Evolutionary conservation across 1,139 yeast genomes (phyloP), one percentile per base, ranked within the genome.

Genomic region (Geotrichum candidum): DNA sequence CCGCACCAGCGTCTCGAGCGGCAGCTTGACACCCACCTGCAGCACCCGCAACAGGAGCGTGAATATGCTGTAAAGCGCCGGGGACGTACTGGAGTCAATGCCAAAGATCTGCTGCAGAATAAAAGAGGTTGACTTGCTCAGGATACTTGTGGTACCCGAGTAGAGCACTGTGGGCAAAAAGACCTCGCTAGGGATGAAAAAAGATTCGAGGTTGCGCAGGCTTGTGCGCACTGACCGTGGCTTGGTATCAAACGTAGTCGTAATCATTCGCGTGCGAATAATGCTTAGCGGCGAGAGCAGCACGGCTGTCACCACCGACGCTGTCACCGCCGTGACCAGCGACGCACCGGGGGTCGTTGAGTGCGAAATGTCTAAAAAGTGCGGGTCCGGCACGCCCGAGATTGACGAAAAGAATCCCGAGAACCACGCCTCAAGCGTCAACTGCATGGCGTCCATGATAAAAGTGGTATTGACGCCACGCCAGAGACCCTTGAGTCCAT

Each of bases 371-470:
- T 90, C 96, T 66, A 90, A 85, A 72, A 90, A 88, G 66, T 87
- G 85, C 0, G 97, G 97, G 71, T 91, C 97, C 0, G 97, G 96
- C n/a, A 90, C 84, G 18, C 90, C 88, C 62, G 90, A 76, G 59
- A 89, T 78, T 2, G 96, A 94, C 6, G 96, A 86, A 18, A 90
- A 74, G 68, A 92, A 84, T 6, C 97, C 97, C 0, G 96, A 87
- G 54, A 90, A 80, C 97, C 98, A 92, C 0, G 97, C 91, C 70
- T 90, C 96, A 58, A 91, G 78, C 0, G 96, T 88, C 62, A 86
- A 84, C 1, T 88, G 83, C 53, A 91, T 78, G 0, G 96, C 88
- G 63, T 83, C 87, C 71, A 88, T 82, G 45, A 94, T 79, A 71
- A 91, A 92, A 0, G 96, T 81, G 0, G 97, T 90, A 72, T 94